These are phyloP conservation scores for Cerrena zonata DNA, from an alignment of 1,284 basidiomycete genomes.

Conservation along the genomic window DNA sequence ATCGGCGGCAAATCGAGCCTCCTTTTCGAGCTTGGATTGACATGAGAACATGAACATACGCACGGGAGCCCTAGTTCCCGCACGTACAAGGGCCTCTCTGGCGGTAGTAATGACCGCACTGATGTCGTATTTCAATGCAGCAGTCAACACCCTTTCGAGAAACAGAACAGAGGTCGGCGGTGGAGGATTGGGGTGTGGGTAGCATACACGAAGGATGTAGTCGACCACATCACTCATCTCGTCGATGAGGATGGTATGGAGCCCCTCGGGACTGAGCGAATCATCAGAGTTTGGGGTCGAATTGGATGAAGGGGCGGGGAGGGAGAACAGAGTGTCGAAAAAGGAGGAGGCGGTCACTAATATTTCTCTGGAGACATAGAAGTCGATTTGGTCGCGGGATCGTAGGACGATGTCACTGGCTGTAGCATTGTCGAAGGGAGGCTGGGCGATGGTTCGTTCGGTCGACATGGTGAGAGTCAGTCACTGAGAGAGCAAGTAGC, in stretches of 20 bases:
- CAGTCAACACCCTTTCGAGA: constrained; percentile 23
- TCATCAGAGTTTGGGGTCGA: not conserved
- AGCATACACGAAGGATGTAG: constrained; percentile 21
- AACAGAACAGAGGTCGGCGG: constrained; percentile 12
- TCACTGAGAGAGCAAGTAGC: too few species aligned
- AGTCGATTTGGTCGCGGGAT: constrained; percentile 16
- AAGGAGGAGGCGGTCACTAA: constrained; percentile 21
- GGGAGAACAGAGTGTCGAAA: constrained; percentile 17
- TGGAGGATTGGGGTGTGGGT: constrained; percentile 16
- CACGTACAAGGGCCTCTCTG: constrained; percentile 15
- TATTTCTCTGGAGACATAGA: constrained; percentile 10
- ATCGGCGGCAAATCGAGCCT: constrained; percentile 5
- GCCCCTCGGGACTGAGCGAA: too few species aligned
- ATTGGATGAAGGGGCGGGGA: not conserved
- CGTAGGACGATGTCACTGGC: constrained; percentile 27
- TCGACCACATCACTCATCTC: constrained; percentile 18
- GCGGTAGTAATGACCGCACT: constrained; percentile 15
- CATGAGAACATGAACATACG: constrained; percentile 32
- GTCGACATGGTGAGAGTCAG: too few species aligned
- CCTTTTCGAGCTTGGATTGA: constrained; percentile 19
- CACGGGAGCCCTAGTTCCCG: constrained; percentile 27
- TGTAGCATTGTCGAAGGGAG: constrained; percentile 19
- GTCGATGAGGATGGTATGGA: constrained; percentile 4
- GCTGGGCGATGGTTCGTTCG: too few species aligned
- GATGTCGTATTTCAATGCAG: constrained; percentile 35